These are phyloP conservation scores for Cryptosporidium bovis DNA, from an alignment of 169 alveolate genomes.

Conservation along the genomic window DNA sequence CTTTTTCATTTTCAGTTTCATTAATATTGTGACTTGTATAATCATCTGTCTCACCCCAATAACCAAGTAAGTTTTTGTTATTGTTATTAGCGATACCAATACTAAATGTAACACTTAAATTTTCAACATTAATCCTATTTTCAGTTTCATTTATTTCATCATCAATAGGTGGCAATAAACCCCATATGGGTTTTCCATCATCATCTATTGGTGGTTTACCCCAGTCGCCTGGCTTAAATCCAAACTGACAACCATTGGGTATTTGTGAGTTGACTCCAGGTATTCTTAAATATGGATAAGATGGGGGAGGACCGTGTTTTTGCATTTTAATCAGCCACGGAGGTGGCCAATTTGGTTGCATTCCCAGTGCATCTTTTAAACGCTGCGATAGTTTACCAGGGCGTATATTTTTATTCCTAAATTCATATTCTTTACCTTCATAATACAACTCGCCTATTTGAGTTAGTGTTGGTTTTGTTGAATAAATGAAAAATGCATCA, in stretches of 20 bases:
- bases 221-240: conserved; percentile 93
- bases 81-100: too few species aligned
- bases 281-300: conserved; percentile 95
- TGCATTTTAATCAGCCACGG: conserved; percentile 99
- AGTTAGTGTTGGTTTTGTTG: conserved; percentile 95
- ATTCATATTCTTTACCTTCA: conserved; percentile 98
- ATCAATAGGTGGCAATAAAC: conserved; percentile 49
- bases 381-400: conserved; percentile 96
- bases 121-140: not conserved
- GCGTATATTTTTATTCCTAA: conserved; percentile 90
- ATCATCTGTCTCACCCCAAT: conserved; percentile 55
- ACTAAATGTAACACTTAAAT: not conserved
- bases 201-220: conserved; percentile 83
- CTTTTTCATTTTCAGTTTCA: not conserved
- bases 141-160: conserved; percentile 4
- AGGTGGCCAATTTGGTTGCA: conserved; percentile 93
- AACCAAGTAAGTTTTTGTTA: not conserved
- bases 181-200: conserved; percentile 65
- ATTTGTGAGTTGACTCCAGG: conserved; percentile 96
- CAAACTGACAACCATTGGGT: conserved; percentile 88
- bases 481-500: conserved; percentile 97
- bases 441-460: conserved; percentile 96
- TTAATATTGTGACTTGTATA: not conserved
- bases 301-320: conserved; percentile 99
- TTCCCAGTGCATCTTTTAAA: conserved; percentile 95